Conservation (phyloP, 345 rosid genomes). For the Corchorus capsularis region DNA sequence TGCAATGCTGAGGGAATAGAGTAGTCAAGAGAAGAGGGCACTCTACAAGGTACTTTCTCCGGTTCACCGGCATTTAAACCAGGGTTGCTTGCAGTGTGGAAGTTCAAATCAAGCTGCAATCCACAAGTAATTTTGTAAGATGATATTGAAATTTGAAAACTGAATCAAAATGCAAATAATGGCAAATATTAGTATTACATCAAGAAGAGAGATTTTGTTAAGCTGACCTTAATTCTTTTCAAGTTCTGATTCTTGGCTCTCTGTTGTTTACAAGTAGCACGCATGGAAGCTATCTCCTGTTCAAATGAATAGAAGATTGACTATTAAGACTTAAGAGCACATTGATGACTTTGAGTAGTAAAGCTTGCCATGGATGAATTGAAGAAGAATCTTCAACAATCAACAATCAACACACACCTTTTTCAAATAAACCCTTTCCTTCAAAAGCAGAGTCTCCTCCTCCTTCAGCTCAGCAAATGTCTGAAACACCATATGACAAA, state of each 20-base stretch:
- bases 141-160: background rate
- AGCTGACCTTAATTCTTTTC: constrained; percentile 74
- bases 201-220: background rate
- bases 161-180: background rate
- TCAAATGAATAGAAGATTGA: constrained; percentile 3
- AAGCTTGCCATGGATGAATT: background rate
- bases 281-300: constrained; percentile 65
- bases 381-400: background rate
- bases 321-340: background rate
- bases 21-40: constrained; percentile 20
- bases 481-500: constrained; percentile 34
- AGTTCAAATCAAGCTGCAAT: constrained; percentile 57
- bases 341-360: background rate
- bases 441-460: constrained; percentile 59
- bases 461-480: constrained; percentile 74
- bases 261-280: constrained; percentile 49
- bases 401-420: constrained; percentile 37
- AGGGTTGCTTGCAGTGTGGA: constrained; percentile 24
- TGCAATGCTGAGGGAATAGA: constrained; percentile 12
- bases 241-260: constrained; percentile 54
- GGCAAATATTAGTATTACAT: background rate
- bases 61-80: constrained; percentile 16
- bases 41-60: constrained; percentile 16
- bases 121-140: background rate
- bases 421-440: constrained; percentile 56